phyloP scores from a whole-genome alignment of 331 rosid genomes.

The Malus hybrid region DNA sequence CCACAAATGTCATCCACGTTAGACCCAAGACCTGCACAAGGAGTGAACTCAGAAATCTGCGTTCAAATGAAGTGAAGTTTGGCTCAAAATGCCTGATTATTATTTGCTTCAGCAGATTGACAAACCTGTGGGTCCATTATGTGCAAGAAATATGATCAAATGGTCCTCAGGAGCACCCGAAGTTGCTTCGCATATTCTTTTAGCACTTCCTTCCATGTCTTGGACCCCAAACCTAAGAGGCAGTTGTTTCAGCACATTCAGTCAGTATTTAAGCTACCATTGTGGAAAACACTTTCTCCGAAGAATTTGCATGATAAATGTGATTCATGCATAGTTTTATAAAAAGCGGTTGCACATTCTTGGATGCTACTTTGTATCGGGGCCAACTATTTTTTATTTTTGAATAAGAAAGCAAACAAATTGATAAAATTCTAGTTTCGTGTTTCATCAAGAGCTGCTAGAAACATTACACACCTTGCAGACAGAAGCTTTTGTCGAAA shows the following conservation, averaged over 20 bases:
- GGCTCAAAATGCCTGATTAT: neutral
- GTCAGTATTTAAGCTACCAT: constrained; percentile 3
- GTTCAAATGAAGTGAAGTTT: constrained; percentile 1
- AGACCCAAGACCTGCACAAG: constrained; percentile 79
- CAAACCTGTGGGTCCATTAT: constrained; percentile 86
- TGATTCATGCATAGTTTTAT: neutral
- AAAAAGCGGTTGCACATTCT: neutral
- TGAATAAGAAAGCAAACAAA: neutral
- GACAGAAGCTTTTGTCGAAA: constrained; percentile 53
- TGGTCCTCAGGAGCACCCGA: constrained; percentile 61
- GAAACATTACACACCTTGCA: constrained; percentile 52
- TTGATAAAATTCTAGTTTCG: neutral
- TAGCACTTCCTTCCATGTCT: constrained; percentile 71
- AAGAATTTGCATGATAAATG: neutral
- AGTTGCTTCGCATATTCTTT: constrained; percentile 66
- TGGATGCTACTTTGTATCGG: neutral
- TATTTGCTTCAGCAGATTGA: constrained; percentile 9
- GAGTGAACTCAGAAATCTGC: constrained; percentile 13
- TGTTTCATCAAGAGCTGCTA: constrained; percentile 11
- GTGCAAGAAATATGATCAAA: constrained; percentile 71
- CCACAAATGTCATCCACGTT: constrained; percentile 76
- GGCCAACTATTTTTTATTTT: no score
- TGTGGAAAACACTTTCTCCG: neutral
- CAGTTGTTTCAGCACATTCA: constrained; percentile 5
- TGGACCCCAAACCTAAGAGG: constrained; percentile 67